A percentile compares a stretch with the other conserved stretches of the same genome.
Evolutionary conservation across 2,329 filamentous ascomycete species (phyloP).

Genomic region (Passalora sequoiae): DNA sequence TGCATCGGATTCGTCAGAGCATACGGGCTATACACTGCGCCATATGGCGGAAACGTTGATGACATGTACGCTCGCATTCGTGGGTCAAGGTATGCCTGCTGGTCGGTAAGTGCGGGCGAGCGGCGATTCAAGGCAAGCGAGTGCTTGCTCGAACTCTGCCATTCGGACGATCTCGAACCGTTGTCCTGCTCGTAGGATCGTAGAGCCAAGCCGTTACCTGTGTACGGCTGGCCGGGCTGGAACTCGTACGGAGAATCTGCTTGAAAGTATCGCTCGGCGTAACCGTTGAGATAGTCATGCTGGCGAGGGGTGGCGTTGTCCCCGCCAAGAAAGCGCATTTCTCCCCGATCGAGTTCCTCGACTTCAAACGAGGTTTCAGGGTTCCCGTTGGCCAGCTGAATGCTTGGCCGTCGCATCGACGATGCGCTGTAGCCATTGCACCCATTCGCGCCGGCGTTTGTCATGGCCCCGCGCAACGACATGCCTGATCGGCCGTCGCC

Average conservation of each 20-base stretch:
- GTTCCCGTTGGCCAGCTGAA: neutral
- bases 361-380: conserved; percentile 14
- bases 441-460: conserved; percentile 9
- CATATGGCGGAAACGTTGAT: conserved; percentile 34
- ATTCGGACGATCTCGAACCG: conserved; percentile 43
- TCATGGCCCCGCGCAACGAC: conserved; percentile 11
- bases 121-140: conserved; percentile 10
- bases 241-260: conserved; percentile 16
- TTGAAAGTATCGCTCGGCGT: conserved; percentile 19
- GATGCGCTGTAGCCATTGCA: conserved; percentile 3
- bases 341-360: conserved; percentile 18
- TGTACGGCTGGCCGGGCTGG: conserved; percentile 28
- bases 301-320: conserved; percentile 33
- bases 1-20: conserved; percentile 35
- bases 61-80: conserved; percentile 36
- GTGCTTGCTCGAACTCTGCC: conserved; percentile 32
- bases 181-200: conserved; percentile 40
- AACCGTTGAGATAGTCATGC: conserved; percentile 9
- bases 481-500: conserved; percentile 17
- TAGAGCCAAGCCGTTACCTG: conserved; percentile 37
- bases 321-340: conserved; percentile 32
- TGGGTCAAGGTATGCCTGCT: conserved; percentile 36
- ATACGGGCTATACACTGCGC: conserved; percentile 32
- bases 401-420: neutral
- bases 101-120: conserved; percentile 30